Evolutionary conservation across 2,329 filamentous ascomycete species (phyloP), one percentile per base, ranked within the genome.

Genomic region (Ophiostoma sp.): DNA sequence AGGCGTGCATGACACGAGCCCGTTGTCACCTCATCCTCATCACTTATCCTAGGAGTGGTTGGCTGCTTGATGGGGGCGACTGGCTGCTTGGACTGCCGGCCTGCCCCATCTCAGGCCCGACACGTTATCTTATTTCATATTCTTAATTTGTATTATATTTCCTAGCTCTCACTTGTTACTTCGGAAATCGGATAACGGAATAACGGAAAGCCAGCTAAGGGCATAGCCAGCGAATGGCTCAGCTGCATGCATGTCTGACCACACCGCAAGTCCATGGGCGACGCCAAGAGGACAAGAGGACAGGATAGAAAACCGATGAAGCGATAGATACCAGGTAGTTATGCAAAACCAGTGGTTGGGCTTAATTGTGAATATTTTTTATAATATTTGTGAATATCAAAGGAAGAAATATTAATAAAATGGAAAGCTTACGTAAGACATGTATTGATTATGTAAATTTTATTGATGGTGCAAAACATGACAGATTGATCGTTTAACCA

Each of bases 71-170:
- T 48, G 44, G 44, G 41, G 44, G 27, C 35, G 15, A 35, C 27
- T 33, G 57, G 27, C 23, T 35, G 57, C 7, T 62, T 62, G 23
- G 57, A 7, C 57, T 62, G 57, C 27, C 57, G 57, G 57, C n/a
- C 57, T 62, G 57, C 57, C 57, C 57, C 57, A 62, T 62, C 57
- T 62, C 27, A 27, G 57, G 57, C 57, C 57, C 57, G 57, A 62
- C 27, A 62, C 52, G 4, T 20, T 20, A 17, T 48, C 17, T 13
- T 13, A 41, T 20, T 7, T 48, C 5, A n/a, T n/a, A n/a, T 48
- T 48, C 44, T 44, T 20, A 48, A n/a, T 48, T 48, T 4, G 7
- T 48, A 48, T 48, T 20, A 0, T 48, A 1, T 5, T 48, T 48
- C 17, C 17, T 20, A 48, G 15, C 17, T 17, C 3, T 48, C 20